A percentile compares a stretch with the other conserved stretches of the same genome.
Evolutionary conservation across 129 eudicot genomes (phyloP).

Genomic region (Solidago caesia): DNA sequence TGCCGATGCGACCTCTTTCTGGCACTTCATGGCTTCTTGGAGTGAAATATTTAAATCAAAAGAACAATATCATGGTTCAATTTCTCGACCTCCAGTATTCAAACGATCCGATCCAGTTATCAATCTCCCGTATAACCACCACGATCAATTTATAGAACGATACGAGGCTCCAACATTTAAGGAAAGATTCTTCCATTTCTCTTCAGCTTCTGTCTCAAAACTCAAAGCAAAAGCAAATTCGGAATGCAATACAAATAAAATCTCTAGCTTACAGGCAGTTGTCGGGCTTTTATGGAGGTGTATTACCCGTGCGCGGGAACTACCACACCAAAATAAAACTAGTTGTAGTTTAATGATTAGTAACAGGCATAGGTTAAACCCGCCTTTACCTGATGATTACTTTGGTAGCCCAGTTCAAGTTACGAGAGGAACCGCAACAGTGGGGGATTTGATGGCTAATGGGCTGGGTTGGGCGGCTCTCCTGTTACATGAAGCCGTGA

Average conservation of each 20-base stretch:
- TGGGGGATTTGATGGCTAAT: background rate
- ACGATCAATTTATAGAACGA: background rate
- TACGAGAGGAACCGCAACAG: background rate
- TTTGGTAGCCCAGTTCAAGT: background rate
- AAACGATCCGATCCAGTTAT: too few species aligned
- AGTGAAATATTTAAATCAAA: slow-evolving; percentile 30
- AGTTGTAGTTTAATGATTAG: background rate
- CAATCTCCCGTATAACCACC: background rate
- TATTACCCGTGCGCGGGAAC: background rate
- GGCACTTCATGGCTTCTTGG: slow-evolving; percentile 49
- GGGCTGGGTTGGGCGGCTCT: background rate
- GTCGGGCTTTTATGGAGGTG: background rate
- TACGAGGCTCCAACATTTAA: background rate
- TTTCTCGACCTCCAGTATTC: background rate
- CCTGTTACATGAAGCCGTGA: background rate
- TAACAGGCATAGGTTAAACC: background rate
- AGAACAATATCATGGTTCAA: background rate
- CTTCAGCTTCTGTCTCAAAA: background rate
- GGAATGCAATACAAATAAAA: background rate
- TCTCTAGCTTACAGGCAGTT: background rate
- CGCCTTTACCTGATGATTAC: background rate
- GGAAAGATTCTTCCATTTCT: slow-evolving; percentile 1
- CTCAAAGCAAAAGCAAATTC: slow-evolving; percentile 1
- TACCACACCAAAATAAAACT: background rate
- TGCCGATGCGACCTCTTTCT: slow-evolving; percentile 47